Conservation (phyloP, 805 yeast genomes). For the Nadsonia fulvescens region DNA sequence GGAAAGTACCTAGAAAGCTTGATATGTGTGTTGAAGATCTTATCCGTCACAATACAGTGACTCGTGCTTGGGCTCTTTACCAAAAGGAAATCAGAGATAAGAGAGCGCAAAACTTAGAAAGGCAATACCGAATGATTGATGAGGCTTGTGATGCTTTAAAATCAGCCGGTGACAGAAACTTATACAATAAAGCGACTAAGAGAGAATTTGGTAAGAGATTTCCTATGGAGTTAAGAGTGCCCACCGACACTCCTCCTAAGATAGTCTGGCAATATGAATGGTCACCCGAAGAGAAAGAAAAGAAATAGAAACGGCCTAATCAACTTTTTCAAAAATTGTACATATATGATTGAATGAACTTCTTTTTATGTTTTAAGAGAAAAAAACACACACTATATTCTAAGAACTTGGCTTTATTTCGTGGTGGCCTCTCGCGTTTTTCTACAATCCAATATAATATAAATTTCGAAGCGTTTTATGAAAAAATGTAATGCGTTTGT, state of each 20-base stretch:
- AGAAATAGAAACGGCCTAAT: no score
- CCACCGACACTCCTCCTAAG: constrained; percentile 78
- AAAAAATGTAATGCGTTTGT: no score
- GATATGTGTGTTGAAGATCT: constrained; percentile 65
- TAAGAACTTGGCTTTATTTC: no score
- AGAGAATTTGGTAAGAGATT: constrained; percentile 42
- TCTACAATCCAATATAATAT: no score
- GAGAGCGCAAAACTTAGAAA: constrained; percentile 15
- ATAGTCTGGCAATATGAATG: constrained; percentile 51
- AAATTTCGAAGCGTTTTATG: no score
- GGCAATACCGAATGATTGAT: constrained; percentile 46
- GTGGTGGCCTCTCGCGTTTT: no score
- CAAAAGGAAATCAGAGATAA: constrained; percentile 24
- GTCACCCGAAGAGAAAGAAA: no score
- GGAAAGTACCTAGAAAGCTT: constrained; percentile 73
- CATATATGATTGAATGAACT: no score
- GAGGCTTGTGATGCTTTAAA: constrained; percentile 57
- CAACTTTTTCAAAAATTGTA: no score
- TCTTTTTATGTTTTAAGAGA: no score
- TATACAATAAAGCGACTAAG: constrained; percentile 46
- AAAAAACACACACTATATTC: no score
- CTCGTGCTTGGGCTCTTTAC: constrained; percentile 63
- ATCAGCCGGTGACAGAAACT: constrained; percentile 23
- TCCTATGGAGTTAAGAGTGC: constrained; percentile 71
- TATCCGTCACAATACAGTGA: constrained; percentile 66